These are phyloP conservation scores for Trametes pubescens DNA, from an alignment of 1,284 basidiomycete species.

Conservation along the genomic window DNA sequence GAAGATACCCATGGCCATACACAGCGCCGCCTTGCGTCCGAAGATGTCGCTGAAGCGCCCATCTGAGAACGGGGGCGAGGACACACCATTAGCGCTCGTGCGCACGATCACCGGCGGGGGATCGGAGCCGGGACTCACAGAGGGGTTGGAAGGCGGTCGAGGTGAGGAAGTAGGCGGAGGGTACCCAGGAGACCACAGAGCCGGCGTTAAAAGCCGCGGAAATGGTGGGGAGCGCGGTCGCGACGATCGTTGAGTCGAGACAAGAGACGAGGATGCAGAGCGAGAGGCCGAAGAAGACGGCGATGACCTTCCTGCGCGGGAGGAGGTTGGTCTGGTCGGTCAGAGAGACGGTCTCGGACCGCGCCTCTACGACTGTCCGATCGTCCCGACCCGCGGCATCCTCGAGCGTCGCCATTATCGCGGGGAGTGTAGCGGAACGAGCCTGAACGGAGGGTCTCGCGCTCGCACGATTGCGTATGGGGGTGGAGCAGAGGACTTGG, in stretches of 20 bases:
- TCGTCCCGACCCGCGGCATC: conserved; percentile 14
- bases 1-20: conserved; percentile 66
- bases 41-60: conserved; percentile 82
- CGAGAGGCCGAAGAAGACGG: conserved; percentile 68
- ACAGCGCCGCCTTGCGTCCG: conserved; percentile 73
- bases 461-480: neutral
- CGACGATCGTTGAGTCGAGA: conserved; percentile 72
- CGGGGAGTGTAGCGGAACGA: neutral
- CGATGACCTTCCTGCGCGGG: conserved; percentile 69
- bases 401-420: conserved; percentile 7
- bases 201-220: conserved; percentile 74
- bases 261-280: conserved; percentile 65
- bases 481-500: neutral
- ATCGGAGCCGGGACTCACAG: conserved; percentile 37
- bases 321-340: conserved; percentile 84
- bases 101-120: neutral
- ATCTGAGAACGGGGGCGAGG: conserved; percentile 43
- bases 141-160: conserved; percentile 70
- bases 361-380: conserved; percentile 20
- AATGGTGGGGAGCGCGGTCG: conserved; percentile 75
- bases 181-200: conserved; percentile 74
- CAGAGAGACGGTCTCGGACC: conserved; percentile 42
- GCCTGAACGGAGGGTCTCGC: neutral
- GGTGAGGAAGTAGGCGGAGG: conserved; percentile 69
- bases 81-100: neutral